These are phyloP conservation scores for Xylaria digitata DNA, from an alignment of 2,329 filamentous ascomycete genomes.

Conservation along the genomic window DNA sequence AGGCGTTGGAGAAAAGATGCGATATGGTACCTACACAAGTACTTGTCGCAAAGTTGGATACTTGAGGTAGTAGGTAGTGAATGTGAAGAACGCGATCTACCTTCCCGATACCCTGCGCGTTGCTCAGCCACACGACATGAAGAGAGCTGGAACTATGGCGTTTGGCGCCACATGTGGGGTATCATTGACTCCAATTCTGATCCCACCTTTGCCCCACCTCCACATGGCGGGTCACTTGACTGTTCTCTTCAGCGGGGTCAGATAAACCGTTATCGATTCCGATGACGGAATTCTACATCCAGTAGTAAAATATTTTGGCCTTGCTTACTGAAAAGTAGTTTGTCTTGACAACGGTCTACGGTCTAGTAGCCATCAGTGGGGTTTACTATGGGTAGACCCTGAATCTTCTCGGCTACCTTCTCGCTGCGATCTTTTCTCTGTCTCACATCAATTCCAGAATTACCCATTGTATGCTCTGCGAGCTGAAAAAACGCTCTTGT, in stretches of 20 bases:
- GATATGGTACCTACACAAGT: too few species aligned
- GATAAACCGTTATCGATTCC: constrained; percentile 13
- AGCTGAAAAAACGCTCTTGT: neutral
- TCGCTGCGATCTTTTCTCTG: neutral
- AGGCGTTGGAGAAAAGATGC: constrained; percentile 63
- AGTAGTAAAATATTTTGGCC: constrained; percentile 6
- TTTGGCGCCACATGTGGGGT: neutral
- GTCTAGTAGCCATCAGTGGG: constrained; percentile 23
- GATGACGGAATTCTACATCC: neutral
- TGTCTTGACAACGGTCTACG: neutral
- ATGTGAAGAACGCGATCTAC: too few species aligned
- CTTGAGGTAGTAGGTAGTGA: too few species aligned
- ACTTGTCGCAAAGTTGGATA: too few species aligned
- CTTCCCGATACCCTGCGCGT: too few species aligned
- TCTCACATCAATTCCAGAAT: neutral
- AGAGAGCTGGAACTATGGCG: too few species aligned
- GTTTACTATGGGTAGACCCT: constrained; percentile 17
- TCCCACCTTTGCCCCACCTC: neutral
- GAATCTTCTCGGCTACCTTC: neutral
- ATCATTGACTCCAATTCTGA: neutral
- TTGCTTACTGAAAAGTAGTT: constrained; percentile 3
- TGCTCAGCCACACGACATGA: neutral
- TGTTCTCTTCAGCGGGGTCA: constrained; percentile 5
- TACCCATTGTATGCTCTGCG: neutral
- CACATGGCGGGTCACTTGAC: neutral